Conservation (phyloP, 2,329 filamentous ascomycete genomes). For the Aspergillus piperis region DNA sequence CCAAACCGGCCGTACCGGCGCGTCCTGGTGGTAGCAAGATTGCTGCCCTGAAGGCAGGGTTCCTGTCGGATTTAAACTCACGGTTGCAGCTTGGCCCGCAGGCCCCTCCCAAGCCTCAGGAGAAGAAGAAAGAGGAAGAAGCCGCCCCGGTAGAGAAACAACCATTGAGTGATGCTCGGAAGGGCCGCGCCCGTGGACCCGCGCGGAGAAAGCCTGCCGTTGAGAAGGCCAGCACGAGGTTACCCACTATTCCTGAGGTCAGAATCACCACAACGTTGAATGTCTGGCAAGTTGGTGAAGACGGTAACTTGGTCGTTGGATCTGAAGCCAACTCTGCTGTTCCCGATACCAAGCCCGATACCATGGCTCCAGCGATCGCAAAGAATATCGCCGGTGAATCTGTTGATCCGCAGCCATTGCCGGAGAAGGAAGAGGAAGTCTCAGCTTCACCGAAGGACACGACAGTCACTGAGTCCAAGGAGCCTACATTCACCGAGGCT, state of each 20-base stretch:
- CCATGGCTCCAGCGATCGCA: conserved; percentile 34
- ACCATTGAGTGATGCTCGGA: conserved; percentile 85
- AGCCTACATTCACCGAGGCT: conserved; percentile 8
- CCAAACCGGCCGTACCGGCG: conserved; percentile 81
- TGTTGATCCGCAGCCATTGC: conserved; percentile 30
- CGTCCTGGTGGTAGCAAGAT: conserved; percentile 83
- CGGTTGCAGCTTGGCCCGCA: conserved; percentile 85
- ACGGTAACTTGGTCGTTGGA: conserved; percentile 38
- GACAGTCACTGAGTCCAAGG: background rate
- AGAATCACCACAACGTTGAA: conserved; percentile 43
- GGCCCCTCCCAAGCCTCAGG: conserved; percentile 68
- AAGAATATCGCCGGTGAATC: conserved; percentile 39
- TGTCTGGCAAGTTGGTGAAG: conserved; percentile 41
- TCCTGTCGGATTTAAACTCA: conserved; percentile 91
- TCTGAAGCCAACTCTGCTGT: conserved; percentile 16
- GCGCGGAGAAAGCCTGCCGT: conserved; percentile 69
- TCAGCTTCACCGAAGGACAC: conserved; percentile 6
- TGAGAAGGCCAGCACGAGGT: conserved; percentile 54
- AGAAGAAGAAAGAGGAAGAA: conserved; percentile 55
- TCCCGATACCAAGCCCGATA: conserved; percentile 19
- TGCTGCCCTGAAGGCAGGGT: conserved; percentile 83
- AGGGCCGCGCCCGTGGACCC: conserved; percentile 85
- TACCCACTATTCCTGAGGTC: conserved; percentile 40
- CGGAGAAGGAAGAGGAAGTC: conserved; percentile 11
- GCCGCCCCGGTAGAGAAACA: conserved; percentile 68